phyloP scores from a whole-genome alignment of 1,139 yeast species.

The Kazachstania sp. region DNA sequence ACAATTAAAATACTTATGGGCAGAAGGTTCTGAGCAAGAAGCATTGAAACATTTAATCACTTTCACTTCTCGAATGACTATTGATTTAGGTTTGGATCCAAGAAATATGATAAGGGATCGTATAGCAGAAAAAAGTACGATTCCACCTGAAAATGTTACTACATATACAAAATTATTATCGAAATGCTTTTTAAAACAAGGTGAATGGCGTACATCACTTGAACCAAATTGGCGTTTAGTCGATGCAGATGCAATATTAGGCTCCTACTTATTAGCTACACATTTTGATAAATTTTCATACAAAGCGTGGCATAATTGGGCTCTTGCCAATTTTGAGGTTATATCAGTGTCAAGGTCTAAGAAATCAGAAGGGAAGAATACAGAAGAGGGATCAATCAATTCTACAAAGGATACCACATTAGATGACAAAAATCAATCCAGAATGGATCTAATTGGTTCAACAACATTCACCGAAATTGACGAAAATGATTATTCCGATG shows the following conservation, averaged over 20 bases:
- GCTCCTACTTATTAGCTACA: conserved; percentile 87
- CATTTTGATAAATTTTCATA: conserved; percentile 92
- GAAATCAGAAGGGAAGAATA: conserved; percentile 12
- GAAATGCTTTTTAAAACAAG: conserved; percentile 91
- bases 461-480: conserved; percentile 28
- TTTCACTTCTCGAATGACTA: conserved; percentile 85
- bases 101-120: conserved; percentile 72
- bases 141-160: conserved; percentile 73
- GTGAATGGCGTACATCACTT: conserved; percentile 92
- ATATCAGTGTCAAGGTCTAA: conserved; percentile 54
- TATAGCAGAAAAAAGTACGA: conserved; percentile 36
- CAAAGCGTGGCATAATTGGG: conserved; percentile 99
- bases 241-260: conserved; percentile 64
- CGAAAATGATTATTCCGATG: conserved; percentile 35
- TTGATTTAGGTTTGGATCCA: conserved; percentile 69
- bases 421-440: conserved; percentile 8
- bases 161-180: conserved; percentile 85
- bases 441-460: conserved; percentile 19
- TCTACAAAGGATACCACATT: conserved; percentile 6
- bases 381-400: conserved; percentile 15
- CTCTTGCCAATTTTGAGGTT: conserved; percentile 92
- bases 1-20: conserved; percentile 95
- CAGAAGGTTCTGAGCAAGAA: conserved; percentile 79
- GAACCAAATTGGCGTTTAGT: conserved; percentile 68
- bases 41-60: conserved; percentile 81